These are phyloP conservation scores for Physcomitrium patens DNA, from an alignment of 225 moss, liverwort and hornwort genomes.

Conservation along the genomic window DNA sequence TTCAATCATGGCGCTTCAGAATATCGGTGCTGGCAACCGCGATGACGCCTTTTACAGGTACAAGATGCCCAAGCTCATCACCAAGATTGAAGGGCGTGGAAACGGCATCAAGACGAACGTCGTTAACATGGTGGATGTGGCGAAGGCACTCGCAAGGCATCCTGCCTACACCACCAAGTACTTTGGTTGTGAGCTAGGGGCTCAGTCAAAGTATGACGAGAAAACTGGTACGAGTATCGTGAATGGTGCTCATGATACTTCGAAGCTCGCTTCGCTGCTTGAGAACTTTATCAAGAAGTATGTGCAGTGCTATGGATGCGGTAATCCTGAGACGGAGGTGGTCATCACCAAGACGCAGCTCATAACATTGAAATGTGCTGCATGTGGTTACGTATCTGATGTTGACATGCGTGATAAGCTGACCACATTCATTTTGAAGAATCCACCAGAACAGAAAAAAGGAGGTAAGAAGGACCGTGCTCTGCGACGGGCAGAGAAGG, in stretches of 20 bases:
- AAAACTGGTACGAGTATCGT: conserved; percentile 99
- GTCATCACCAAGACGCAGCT: conserved; percentile 95
- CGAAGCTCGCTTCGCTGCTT: conserved; percentile 85
- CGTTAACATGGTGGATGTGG: conserved; percentile 99
- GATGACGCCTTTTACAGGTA: conserved; percentile 99
- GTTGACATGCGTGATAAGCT: conserved; percentile 99
- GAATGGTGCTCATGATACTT: conserved; percentile 94
- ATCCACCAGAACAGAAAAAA: conserved; percentile 95
- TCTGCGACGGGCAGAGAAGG: conserved; percentile 90
- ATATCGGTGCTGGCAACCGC: conserved; percentile 97
- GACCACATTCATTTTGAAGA: conserved; percentile 96
- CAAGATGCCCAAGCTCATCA: conserved; percentile 97
- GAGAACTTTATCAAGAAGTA: conserved; percentile 99
- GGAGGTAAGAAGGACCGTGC: conserved; percentile 94
- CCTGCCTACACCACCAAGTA: conserved; percentile 98
- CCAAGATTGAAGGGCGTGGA: conserved; percentile 99
- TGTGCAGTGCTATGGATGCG: conserved; percentile 98
- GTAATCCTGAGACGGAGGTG: conserved; percentile 94
- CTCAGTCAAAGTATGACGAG: conserved; percentile 91
- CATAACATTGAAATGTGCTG: conserved; percentile 92
- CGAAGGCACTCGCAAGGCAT: conserved; percentile 93
- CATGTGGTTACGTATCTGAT: conserved; percentile 90
- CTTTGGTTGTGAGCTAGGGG: conserved; percentile 97
- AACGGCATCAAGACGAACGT: conserved; percentile 99
- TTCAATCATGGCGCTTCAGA: conserved; percentile 89